Evolutionary conservation across 2,329 filamentous ascomycete genomes (phyloP).

Genomic region (Diaporthe ilicicola): DNA sequence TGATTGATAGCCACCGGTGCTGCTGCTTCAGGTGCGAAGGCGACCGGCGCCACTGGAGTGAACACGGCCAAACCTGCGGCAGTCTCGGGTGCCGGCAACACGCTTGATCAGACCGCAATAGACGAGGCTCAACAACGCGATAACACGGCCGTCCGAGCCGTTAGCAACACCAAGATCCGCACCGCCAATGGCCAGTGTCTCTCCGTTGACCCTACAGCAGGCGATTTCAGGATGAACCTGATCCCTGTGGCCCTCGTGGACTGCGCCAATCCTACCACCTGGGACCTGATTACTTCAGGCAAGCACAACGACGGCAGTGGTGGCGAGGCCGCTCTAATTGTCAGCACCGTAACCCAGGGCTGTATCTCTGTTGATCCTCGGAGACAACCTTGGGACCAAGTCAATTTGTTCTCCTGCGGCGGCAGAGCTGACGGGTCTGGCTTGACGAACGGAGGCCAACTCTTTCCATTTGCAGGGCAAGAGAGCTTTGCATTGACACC

Average conservation of each 20-base stretch:
- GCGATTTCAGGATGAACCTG: conserved; percentile 63
- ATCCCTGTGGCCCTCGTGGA: conserved; percentile 56
- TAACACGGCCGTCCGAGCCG: conserved; percentile 54
- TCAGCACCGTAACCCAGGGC: conserved; percentile 60
- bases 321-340: conserved; percentile 52
- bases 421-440: conserved; percentile 41
- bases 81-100: conserved; percentile 60
- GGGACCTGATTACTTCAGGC: conserved; percentile 59
- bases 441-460: conserved; percentile 21
- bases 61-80: conserved; percentile 46
- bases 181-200: conserved; percentile 59
- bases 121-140: conserved; percentile 59
- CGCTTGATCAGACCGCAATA: conserved; percentile 57
- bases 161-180: conserved; percentile 54
- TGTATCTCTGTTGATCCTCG: conserved; percentile 60
- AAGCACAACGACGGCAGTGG: conserved; percentile 55
- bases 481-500: conserved; percentile 55
- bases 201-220: conserved; percentile 60
- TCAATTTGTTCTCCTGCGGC: conserved; percentile 61
- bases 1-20: conserved; percentile 39
- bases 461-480: conserved; percentile 56
- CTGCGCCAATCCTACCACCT: conserved; percentile 51
- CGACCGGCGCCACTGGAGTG: background rate
- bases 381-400: conserved; percentile 53
- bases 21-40: background rate